A percentile compares a stretch with the other conserved stretches of the same genome.
phyloP scores from a whole-genome alignment of 2,329 filamentous ascomycete genomes.

The Microdochium trichocladiopsis region DNA sequence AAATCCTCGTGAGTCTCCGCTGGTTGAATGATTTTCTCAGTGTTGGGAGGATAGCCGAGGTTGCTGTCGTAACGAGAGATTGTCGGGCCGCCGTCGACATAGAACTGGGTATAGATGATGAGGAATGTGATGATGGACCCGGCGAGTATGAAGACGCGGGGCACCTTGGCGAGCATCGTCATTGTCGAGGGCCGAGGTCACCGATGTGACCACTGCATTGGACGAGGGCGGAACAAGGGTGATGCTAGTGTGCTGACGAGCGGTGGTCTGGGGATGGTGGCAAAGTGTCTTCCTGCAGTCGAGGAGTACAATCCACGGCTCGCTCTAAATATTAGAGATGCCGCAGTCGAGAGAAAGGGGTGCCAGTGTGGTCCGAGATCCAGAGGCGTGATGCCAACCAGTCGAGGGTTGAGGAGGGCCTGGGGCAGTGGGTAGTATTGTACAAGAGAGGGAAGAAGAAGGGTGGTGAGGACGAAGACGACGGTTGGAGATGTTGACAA shows the following conservation, averaged over 20 bases:
- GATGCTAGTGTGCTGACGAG: neutral
- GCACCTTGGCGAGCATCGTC: conserved; percentile 15
- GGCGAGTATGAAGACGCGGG: conserved; percentile 15
- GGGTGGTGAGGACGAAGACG: too few relatives aligned
- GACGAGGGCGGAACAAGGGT: neutral
- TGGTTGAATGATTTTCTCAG: neutral
- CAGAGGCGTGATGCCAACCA: too few relatives aligned
- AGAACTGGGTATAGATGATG: conserved; percentile 15
- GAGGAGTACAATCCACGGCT: too few relatives aligned
- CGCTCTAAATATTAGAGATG: too few relatives aligned
- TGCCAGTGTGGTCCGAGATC: too few relatives aligned
- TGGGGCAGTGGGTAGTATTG: too few relatives aligned
- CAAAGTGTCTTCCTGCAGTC: too few relatives aligned
- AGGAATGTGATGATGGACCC: conserved; percentile 13
- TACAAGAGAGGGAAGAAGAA: too few relatives aligned
- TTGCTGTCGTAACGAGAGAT: neutral
- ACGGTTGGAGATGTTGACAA: too few relatives aligned
- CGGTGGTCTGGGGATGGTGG: neutral
- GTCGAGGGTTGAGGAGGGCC: too few relatives aligned
- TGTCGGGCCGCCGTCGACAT: conserved; percentile 4
- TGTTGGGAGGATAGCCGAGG: neutral
- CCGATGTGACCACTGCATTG: neutral
- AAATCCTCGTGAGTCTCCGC: neutral
- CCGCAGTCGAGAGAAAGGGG: too few relatives aligned
- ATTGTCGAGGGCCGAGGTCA: neutral